Conservation (phyloP, 31 red algal species). For the Asparagopsis taxiformis region DNA sequence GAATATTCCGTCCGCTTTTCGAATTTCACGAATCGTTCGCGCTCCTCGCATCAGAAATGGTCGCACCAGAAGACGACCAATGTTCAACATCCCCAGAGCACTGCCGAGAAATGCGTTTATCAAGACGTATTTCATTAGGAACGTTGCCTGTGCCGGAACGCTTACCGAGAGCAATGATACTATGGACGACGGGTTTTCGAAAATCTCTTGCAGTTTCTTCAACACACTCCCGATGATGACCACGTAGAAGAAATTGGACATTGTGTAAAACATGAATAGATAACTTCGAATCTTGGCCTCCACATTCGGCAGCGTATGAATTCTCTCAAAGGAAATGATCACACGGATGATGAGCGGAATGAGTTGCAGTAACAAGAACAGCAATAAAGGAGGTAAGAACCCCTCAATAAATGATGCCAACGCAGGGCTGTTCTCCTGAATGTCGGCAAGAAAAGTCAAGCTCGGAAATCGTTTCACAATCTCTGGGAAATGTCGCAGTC, state of each 20-base stretch:
- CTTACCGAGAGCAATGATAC: constrained; percentile 33
- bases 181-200: constrained; percentile 39
- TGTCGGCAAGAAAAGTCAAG: constrained; percentile 27
- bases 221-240: constrained; percentile 44
- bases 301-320: constrained; percentile 23
- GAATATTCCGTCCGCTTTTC: constrained; percentile 35
- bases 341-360: constrained; percentile 58
- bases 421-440: constrained; percentile 21
- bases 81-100: constrained; percentile 58
- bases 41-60: constrained; percentile 42
- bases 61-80: constrained; percentile 57
- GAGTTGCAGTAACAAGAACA: constrained; percentile 44
- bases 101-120: constrained; percentile 56
- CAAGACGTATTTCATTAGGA: constrained; percentile 84
- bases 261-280: constrained; percentile 55
- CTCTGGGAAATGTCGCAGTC: constrained; percentile 43
- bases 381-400: constrained; percentile 55
- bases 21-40: constrained; percentile 46
- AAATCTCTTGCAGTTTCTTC: constrained; percentile 24
- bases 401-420: constrained; percentile 52
- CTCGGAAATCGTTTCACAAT: constrained; percentile 18
- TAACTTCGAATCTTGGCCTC: constrained; percentile 55
- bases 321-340: constrained; percentile 46
- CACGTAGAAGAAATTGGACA: constrained; percentile 55
- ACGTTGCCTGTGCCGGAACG: constrained; percentile 64